These are phyloP conservation scores for Sophora flavescens DNA, from an alignment of 306 rosid genomes.

Conservation along the genomic window DNA sequence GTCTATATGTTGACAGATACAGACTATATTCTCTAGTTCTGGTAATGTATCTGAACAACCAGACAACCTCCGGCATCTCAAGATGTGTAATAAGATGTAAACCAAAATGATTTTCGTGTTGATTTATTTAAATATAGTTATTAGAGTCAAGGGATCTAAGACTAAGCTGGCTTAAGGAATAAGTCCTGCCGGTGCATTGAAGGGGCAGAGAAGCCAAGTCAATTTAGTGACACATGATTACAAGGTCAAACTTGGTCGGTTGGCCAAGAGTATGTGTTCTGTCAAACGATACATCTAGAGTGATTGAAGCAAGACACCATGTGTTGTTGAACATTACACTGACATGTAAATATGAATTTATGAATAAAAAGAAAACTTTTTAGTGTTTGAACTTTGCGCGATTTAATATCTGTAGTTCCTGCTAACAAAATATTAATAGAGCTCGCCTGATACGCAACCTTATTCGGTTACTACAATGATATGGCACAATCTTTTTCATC, in stretches of 20 bases:
- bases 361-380: neutral
- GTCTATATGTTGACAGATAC: slow-evolving; percentile 28
- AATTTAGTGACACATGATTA: neutral
- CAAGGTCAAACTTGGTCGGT: slow-evolving; percentile 17
- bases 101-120: neutral
- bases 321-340: slow-evolving; percentile 6
- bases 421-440: too few species aligned
- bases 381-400: too few species aligned
- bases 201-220: neutral
- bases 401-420: neutral
- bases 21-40: neutral
- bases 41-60: neutral
- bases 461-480: neutral
- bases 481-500: neutral
- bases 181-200: neutral
- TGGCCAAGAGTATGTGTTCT: neutral
- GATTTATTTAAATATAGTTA: neutral
- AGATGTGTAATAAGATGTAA: neutral
- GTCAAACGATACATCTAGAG: slow-evolving; percentile 22
- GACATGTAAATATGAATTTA: neutral
- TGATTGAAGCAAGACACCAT: slow-evolving; percentile 12
- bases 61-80: neutral
- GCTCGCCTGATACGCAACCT: too few species aligned
- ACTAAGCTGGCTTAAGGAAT: neutral
- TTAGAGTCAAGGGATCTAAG: neutral